Percentiles rank a stretch among this genome's conserved stretches.
phyloP scores from a whole-genome alignment of 192 early-diverging fungal species.

The Linderina pennispora region DNA sequence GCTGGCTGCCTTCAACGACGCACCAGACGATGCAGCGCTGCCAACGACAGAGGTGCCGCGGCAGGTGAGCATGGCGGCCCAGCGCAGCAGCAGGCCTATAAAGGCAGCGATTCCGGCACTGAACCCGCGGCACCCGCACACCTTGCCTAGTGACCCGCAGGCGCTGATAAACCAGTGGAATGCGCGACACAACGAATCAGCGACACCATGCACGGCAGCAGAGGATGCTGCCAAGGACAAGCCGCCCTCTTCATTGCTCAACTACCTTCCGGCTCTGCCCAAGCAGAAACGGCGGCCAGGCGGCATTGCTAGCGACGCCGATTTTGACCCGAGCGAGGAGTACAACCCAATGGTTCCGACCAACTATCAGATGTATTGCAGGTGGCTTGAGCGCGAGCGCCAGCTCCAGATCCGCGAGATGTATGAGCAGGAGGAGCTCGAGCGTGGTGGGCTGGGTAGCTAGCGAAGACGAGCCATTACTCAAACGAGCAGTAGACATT shows the following conservation, averaged over 20 bases:
- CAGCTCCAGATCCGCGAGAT: not conserved
- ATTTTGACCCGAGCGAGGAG: conserved; percentile 27
- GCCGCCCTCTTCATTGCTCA: conserved; percentile 10
- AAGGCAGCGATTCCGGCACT: not conserved
- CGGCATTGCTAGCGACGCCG: not conserved
- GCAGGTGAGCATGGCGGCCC: not conserved
- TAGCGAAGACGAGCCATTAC: too few species aligned
- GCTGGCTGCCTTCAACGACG: not conserved
- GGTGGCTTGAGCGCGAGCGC: conserved; percentile 16
- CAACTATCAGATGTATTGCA: conserved; percentile 25
- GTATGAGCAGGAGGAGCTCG: too few species aligned
- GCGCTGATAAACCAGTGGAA: conserved; percentile 18
- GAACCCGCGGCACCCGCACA: conserved; percentile 24
- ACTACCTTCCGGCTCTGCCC: conserved; percentile 16
- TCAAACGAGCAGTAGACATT: too few species aligned
- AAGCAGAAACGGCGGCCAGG: not conserved
- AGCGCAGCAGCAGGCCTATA: not conserved
- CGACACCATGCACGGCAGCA: not conserved
- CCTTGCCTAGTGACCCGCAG: conserved; percentile 14
- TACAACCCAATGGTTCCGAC: conserved; percentile 33
- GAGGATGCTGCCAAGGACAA: not conserved
- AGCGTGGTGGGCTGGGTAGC: too few species aligned
- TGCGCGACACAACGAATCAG: conserved; percentile 1
- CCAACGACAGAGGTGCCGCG: too few species aligned
- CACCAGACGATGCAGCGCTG: too few species aligned